Evolutionary conservation across 495 filamentous ascomycete species (phyloP), one percentile per base, ranked within the genome.

Genomic region (Tuber calosporum): DNA sequence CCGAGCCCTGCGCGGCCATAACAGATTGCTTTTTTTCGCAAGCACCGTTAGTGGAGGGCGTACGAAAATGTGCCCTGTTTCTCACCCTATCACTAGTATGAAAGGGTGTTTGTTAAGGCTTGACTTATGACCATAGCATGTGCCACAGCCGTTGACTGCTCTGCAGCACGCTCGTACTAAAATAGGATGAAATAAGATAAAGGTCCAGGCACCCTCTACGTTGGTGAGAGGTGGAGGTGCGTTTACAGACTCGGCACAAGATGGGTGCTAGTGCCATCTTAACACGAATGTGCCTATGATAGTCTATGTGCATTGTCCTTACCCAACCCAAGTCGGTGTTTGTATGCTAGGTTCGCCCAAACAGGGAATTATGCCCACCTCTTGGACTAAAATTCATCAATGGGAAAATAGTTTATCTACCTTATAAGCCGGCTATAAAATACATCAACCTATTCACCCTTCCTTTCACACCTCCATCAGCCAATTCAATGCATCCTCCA

Each of bases 361-460:
- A 26, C 48, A 30, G 48, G 11, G 22, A 2, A 17, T 53, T 17
- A 34, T 17, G 53, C 4, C 34, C 53, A 34, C 53, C 34, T 30
- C 13, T 1, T 9, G 53, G 11, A 30, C 53, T 13, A 34, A 62
- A 62, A 30, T 7, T 34, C 53, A 17, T 62, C 53, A 62, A 62
- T 11, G 53, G 53, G 53, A 34, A 62, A 62, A 62, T 62, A 62
- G 53, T 62, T 62, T 7, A 62, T 34, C 26, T 62, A 62, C 53
- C 53, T 62, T 62, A 62, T 62, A 62, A 62, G 26, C 53, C 26
- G 34, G 53, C 26, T 62, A 62, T 62, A 62, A 62, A 62, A 62
- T 62, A 62, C 26, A 62, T 62, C 53, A 62, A 62, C 53, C 53
- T 26, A 62, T 62, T 62, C 34, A 62, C 53, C 48, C 48, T 26